phyloP scores from a whole-genome alignment of 768 basidiomycete species.

The Filobasidium wieringae region DNA sequence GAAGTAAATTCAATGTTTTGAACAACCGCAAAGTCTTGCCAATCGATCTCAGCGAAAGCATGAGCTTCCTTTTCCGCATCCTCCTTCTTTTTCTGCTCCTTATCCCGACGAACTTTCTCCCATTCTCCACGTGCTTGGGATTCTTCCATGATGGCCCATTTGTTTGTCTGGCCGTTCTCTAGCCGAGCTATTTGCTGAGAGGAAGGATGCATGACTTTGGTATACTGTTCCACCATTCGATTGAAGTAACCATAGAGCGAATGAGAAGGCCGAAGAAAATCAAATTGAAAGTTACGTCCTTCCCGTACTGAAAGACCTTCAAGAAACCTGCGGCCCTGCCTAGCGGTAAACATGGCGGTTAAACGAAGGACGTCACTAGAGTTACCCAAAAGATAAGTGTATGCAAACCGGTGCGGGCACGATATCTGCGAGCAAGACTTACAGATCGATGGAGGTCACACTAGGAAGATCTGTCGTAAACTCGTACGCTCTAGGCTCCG shows the following conservation, averaged over 20 bases:
- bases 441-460: slow-evolving; percentile 83
- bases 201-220: slow-evolving; percentile 73
- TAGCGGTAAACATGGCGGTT: slow-evolving; percentile 89
- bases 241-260: slow-evolving; percentile 96
- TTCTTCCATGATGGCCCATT: slow-evolving; percentile 66
- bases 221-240: slow-evolving; percentile 90
- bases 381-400: too few relatives aligned
- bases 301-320: slow-evolving; percentile 72
- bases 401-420: too few relatives aligned
- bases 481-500: slow-evolving; percentile 64
- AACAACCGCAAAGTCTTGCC: slow-evolving; percentile 98
- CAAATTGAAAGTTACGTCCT: slow-evolving; percentile 93
- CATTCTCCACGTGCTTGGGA: slow-evolving; percentile 72
- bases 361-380: slow-evolving; percentile 85
- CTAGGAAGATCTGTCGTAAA: slow-evolving; percentile 79
- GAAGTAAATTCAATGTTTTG: slow-evolving; percentile 64
- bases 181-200: slow-evolving; percentile 61
- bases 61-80: slow-evolving; percentile 83
- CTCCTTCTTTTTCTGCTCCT: slow-evolving; percentile 73
- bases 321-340: slow-evolving; percentile 75
- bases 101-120: slow-evolving; percentile 71
- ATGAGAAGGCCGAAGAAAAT: slow-evolving; percentile 89
- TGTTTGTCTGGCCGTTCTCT: slow-evolving; percentile 51
- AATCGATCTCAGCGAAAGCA: slow-evolving; percentile 95
- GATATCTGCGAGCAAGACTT: slow-evolving; percentile 37